phyloP scores from a whole-genome alignment of 2,329 filamentous ascomycete genomes.

The Aspergillus latus region DNA sequence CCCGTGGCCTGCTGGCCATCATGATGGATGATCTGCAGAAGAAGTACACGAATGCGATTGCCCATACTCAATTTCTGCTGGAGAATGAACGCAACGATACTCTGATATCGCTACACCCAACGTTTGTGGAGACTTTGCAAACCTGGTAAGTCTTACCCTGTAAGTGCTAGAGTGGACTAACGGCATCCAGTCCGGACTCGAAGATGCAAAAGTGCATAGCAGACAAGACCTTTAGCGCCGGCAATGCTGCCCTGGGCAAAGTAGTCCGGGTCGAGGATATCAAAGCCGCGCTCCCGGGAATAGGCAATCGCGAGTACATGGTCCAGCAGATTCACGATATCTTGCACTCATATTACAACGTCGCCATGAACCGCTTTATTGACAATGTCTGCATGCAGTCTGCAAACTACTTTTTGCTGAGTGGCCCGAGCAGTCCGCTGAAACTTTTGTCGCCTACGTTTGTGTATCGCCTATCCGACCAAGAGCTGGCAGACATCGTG shows the following conservation, averaged over 20 bases:
- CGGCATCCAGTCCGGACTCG: not conserved
- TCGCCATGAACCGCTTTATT: slow-evolving; percentile 61
- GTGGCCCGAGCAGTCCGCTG: slow-evolving; percentile 52
- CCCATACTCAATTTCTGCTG: slow-evolving; percentile 50
- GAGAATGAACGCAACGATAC: slow-evolving; percentile 50
- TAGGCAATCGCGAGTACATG: slow-evolving; percentile 21
- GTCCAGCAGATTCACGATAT: slow-evolving; percentile 59
- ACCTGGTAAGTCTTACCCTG: not conserved
- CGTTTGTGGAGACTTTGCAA: slow-evolving; percentile 52
- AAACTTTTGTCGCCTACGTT: slow-evolving; percentile 54
- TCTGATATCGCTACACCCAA: slow-evolving; percentile 52
- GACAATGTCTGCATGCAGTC: slow-evolving; percentile 63
- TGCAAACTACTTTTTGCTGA: slow-evolving; percentile 55
- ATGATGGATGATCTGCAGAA: not conserved
- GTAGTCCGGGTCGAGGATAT: slow-evolving; percentile 11
- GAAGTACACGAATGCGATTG: not conserved
- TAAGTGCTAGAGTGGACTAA: not conserved
- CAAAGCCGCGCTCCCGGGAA: not conserved
- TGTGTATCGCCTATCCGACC: slow-evolving; percentile 49
- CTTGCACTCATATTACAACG: slow-evolving; percentile 61
- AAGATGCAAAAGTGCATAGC: not conserved
- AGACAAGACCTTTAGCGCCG: not conserved
- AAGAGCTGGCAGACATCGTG: slow-evolving; percentile 57
- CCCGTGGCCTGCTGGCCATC: not conserved
- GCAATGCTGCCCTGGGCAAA: not conserved